Conservation (phyloP, 306 rosid species). For the Rosa lucieae region DNA sequence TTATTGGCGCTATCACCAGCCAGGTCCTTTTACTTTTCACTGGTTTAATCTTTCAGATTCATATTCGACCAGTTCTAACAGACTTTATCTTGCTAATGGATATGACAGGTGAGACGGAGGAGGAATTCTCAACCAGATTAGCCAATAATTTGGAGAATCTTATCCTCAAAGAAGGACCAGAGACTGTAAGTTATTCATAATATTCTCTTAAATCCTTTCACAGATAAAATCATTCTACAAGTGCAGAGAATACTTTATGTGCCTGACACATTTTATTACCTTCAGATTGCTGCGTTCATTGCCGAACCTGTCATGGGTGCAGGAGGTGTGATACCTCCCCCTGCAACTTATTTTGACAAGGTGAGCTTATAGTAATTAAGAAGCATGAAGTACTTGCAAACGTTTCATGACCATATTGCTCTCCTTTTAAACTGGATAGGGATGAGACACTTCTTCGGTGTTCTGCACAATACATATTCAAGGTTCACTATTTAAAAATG, state of each 20-base stretch:
- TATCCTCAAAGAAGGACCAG: conserved; percentile 91
- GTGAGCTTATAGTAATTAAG: conserved; percentile 32
- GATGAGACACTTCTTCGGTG: background rate
- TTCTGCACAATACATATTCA: background rate
- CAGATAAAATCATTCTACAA: conserved; percentile 16
- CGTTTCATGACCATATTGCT: background rate
- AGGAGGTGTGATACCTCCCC: conserved; percentile 92
- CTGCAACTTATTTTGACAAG: conserved; percentile 88
- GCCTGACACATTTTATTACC: conserved; percentile 13
- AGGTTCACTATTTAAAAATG: background rate
- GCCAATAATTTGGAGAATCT: conserved; percentile 83
- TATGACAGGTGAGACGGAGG: conserved; percentile 89
- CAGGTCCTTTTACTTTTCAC: conserved; percentile 51
- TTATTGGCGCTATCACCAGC: conserved; percentile 95
- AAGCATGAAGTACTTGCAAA: background rate
- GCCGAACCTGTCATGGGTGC: conserved; percentile 99
- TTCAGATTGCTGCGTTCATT: conserved; percentile 94
- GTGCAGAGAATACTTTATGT: conserved; percentile 4
- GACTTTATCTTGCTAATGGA: conserved; percentile 29
- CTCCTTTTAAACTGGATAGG: background rate
- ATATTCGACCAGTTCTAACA: conserved; percentile 11
- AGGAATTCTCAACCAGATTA: conserved; percentile 85
- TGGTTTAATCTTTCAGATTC: conserved; percentile 16
- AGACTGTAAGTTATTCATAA: conserved; percentile 53
- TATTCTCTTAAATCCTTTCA: background rate